These are phyloP conservation scores for Hemileccinum rubropunctum DNA, from an alignment of 768 basidiomycete species.

Conservation along the genomic window DNA sequence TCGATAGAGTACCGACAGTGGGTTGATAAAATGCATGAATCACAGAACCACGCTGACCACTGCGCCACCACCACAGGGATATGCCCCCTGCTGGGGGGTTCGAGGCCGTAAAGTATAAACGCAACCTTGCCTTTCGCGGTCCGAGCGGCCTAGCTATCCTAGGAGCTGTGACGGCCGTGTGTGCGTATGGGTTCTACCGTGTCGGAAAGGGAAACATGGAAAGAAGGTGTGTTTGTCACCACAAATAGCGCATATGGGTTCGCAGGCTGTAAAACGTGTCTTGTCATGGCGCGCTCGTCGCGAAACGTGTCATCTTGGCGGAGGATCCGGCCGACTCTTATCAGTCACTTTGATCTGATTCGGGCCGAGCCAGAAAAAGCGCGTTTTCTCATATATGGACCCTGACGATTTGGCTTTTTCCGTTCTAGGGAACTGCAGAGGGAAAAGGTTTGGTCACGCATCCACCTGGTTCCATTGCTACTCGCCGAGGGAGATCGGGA, in stretches of 20 bases:
- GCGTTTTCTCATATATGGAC: constrained; percentile 43
- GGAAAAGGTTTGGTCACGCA: constrained; percentile 93
- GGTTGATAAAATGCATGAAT: constrained; percentile 12
- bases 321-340: constrained; percentile 48
- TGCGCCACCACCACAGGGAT: constrained; percentile 55
- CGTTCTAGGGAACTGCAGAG: constrained; percentile 83
- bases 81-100: constrained; percentile 96
- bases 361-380: constrained; percentile 43
- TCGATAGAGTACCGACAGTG: constrained; percentile 30
- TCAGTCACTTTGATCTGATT: constrained; percentile 35
- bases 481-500: constrained; percentile 95
- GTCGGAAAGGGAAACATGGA: constrained; percentile 90
- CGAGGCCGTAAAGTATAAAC: constrained; percentile 90
- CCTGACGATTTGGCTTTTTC: constrained; percentile 28
- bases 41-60: constrained; percentile 4
- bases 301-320: constrained; percentile 62
- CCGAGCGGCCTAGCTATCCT: constrained; percentile 85
- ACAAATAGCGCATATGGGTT: constrained; percentile 32
- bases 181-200: constrained; percentile 89
- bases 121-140: constrained; percentile 88
- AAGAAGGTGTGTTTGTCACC: constrained; percentile 67
- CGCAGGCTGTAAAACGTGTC: constrained; percentile 72
- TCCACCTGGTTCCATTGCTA: constrained; percentile 88
- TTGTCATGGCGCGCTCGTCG: constrained; percentile 53
- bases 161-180: constrained; percentile 80